phyloP scores from a whole-genome alignment of 257 asterid genomes.

The Nemophila menziesii region DNA sequence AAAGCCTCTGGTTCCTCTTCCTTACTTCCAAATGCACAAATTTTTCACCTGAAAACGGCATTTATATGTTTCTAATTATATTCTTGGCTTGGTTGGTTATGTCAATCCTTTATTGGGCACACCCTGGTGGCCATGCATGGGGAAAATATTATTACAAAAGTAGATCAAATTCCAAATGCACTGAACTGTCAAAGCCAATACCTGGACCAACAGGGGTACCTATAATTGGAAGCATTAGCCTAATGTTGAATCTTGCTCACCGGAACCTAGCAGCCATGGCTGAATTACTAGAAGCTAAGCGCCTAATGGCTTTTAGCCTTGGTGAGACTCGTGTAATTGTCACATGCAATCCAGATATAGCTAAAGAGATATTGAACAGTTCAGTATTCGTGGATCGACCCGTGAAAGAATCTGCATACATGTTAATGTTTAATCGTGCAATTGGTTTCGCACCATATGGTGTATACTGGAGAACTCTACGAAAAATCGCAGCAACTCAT shows the following conservation, averaged over 20 bases:
- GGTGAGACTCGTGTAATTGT: constrained; percentile 54
- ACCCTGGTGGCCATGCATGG: constrained; percentile 10
- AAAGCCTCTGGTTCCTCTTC: constrained; percentile 3
- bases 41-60: background rate
- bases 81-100: background rate
- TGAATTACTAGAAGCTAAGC: background rate
- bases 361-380: constrained; percentile 40
- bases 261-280: background rate
- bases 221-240: background rate
- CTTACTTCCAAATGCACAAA: constrained; percentile 1
- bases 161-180: background rate
- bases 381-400: constrained; percentile 54
- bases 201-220: background rate
- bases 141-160: constrained; percentile 2
- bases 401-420: constrained; percentile 45
- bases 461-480: constrained; percentile 54
- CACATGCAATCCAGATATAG: constrained; percentile 35
- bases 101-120: constrained; percentile 1
- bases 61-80: background rate
- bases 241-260: background rate
- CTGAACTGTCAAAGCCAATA: background rate
- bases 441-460: constrained; percentile 75
- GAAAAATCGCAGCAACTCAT: constrained; percentile 54
- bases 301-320: constrained; percentile 18
- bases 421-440: constrained; percentile 52